Evolutionary conservation across 139 green algal species (phyloP).

Genomic region (Micractinium conductrix): DNA sequence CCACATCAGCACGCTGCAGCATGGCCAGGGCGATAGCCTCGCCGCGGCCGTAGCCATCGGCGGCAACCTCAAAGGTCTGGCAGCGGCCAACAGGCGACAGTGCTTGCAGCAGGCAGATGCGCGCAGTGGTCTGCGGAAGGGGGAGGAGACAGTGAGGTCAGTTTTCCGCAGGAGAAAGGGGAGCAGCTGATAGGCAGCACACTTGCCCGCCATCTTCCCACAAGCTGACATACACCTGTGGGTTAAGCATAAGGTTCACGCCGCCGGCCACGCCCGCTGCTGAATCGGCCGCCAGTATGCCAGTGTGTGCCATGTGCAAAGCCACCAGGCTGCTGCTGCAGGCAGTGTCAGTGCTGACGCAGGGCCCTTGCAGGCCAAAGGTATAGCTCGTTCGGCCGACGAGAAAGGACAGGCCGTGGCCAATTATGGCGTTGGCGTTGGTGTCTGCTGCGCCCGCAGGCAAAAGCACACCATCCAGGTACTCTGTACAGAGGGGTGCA

Average conservation of each 20-base stretch:
- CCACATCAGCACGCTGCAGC: background rate
- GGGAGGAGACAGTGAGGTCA: no score
- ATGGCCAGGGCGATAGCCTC: constrained; percentile 30
- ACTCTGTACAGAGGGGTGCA: no score
- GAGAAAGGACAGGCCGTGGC: no score
- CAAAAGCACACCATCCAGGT: no score
- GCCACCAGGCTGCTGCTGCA: constrained; percentile 64
- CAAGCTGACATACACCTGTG: no score
- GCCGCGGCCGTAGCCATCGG: constrained; percentile 71
- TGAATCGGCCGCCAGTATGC: constrained; percentile 19
- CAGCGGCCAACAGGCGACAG: constrained; percentile 62
- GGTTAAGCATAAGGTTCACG: constrained; percentile 59
- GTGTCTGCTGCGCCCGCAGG: no score
- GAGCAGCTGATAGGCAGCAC: no score
- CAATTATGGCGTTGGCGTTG: no score
- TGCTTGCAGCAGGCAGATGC: background rate
- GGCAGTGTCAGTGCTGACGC: constrained; percentile 62
- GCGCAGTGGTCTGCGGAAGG: no score
- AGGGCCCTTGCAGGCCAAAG: constrained; percentile 49
- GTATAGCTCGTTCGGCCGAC: no score
- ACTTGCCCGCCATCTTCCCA: no score
- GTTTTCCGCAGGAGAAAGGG: no score
- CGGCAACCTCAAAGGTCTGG: constrained; percentile 63
- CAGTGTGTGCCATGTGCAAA: constrained; percentile 43
- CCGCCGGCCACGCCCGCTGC: constrained; percentile 27